Evolutionary conservation across 306 rosid species (phyloP), one percentile per base, ranked within the genome.

Genomic region (Notholithocarpus densiflorus): DNA sequence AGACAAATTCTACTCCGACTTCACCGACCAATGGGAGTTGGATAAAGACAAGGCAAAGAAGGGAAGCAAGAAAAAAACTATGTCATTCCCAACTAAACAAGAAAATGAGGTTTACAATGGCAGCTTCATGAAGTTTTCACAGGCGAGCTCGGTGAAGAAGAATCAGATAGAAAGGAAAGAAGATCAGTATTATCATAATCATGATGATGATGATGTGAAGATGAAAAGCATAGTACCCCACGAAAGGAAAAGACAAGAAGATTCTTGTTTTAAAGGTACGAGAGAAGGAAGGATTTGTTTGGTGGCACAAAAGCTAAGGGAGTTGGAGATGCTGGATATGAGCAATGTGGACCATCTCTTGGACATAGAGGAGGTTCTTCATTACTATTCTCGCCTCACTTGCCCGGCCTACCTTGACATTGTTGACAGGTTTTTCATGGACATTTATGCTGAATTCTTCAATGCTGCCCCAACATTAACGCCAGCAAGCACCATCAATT

Each of bases 301-400:
- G 74, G 88, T 95, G 79, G 90, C 84, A 40, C 68, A 89, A 77
- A 96, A 93, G 86, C 81, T 96, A 68, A 96, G 83, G 73, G 98
- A 93, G 79, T 75, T 93, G 86, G 93, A 90, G 84, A 89, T 81
- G 92, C 23, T 91, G 84, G 98, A 94, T 68, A 74, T 75, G 68
- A 85, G 87, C 76, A 88, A 93, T 78, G 90, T 86, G 72, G 96
- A 95, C 77, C 89, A 95, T 85, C 79, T 82, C 11, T 76, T 93
- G 85, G 99, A 93, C 86, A 90, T 96, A 65, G 94, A 93, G 82
- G 99, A 96, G 80, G 85, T 90, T 82, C 92, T 91, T 85, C 90
- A 93, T 84, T 93, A 93, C 77, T 96, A 96, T 68, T 96, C 99
- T 72, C 76, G 89, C 2, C 90, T 93, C 77, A 88, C 92, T 79